Base-by-base conservation (phyloP, 2,329 filamentous ascomycete species). In the Trichoderma lentiforme region DNA sequence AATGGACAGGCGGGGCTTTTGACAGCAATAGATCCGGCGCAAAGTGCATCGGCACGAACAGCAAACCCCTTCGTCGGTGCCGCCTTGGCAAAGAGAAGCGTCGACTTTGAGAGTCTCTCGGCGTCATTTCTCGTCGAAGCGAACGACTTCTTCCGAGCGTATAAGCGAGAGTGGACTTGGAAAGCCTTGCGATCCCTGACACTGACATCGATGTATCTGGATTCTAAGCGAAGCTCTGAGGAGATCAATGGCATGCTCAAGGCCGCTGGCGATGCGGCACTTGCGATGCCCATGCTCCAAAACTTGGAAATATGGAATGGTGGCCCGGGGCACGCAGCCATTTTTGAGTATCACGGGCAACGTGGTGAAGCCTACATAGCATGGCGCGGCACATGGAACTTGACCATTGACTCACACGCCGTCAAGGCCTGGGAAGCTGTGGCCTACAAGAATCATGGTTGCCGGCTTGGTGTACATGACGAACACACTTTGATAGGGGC, bases 241-340 rank as follows among this genome's bases (percentile, higher is more conserved):
- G 61, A 65, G 43, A 47, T 58, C 21, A 65, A 57, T 51, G 51
- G n/a, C 18, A 24, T 71, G 30, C 47, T 65, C 43, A 53, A 58
- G 12, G 43, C 21, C 11, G 58, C 60, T 24, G 69, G 60, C 43
- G 36, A 47, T 7, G 61, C 24, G 3, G 69, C 58, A 47, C 47
- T 63, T 47, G 69, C 47, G 24, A 71, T 71, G 69, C 58, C 47
- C 30, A 34, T 56, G 61, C 69, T 71, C 3, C 47, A 60, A 43
- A 36, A 51, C 32, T 6, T 71, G 51, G 69, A 71, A 26, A 43
- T 71, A 30, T 71, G 69, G 67, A 70, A 70, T 9, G 67, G 67
- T 18, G 67, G 67, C 43, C 18, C 39, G 15, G 67, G 67, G 12
- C 43, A 70, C 21, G 67, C 67, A 1, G 67, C 57, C 6, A 34